A percentile compares a stretch with the other conserved stretches of the same genome.
Evolutionary conservation across 2,329 filamentous ascomycete genomes (phyloP).

Genomic region (Cercospora brassicicola): DNA sequence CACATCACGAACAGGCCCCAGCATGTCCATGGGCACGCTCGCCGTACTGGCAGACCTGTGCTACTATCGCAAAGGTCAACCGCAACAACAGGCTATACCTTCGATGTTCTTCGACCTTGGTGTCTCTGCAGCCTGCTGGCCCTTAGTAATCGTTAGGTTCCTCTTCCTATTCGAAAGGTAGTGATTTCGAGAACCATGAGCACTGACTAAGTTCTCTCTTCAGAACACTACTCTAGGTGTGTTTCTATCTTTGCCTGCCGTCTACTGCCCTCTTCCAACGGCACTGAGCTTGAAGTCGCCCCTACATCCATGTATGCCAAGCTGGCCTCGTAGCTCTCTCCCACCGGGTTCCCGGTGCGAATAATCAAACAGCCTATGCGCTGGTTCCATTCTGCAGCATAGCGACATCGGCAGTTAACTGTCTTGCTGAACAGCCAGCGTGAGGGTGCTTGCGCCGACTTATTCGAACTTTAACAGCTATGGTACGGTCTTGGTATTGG

Average conservation of each 20-base stretch:
- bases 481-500: background rate
- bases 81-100: background rate
- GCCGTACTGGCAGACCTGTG: background rate
- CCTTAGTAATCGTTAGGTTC: background rate
- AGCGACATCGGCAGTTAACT: background rate
- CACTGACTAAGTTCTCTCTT: background rate
- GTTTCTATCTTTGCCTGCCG: background rate
- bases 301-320: background rate
- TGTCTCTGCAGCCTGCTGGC: background rate
- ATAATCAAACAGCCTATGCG: background rate
- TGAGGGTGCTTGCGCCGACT: background rate
- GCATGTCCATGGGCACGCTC: background rate
- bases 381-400: background rate
- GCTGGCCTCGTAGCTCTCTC: background rate
- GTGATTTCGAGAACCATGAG: background rate
- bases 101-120: background rate
- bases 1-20: background rate
- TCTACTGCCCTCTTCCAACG: background rate
- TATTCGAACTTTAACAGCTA: background rate
- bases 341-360: background rate
- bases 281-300: background rate
- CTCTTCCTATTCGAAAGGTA: background rate
- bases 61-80: background rate
- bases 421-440: background rate
- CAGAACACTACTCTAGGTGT: background rate